Base-by-base conservation (phyloP, 1,139 yeast species). In the Arxiozyma bovina region DNA sequence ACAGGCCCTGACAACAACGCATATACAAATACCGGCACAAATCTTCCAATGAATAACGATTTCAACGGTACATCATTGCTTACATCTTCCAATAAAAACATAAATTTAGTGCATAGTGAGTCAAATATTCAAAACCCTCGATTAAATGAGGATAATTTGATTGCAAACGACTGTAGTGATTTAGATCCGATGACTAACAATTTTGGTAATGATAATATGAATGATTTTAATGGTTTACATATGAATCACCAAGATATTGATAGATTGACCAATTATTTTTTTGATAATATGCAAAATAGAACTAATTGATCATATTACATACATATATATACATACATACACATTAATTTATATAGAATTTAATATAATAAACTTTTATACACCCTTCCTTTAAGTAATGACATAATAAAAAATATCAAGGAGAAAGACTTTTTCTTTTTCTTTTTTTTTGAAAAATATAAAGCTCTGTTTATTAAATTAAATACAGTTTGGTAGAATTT, bases 401-500 rank as follows among this genome's bases (percentile, higher is more conserved):
- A 23, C 27, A 7, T 23, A 23, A 23, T 23, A 23, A 4, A 4
- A 23, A 23, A 23, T 23, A 23, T 23, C 4, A 23, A 23, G 25
- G 25, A 23, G 12, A 25, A 4, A 23, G 34, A 11, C 20, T n/a
- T n/a, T n/a, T n/a, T n/a, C n/a, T n/a, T n/a, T n/a, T n/a, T n/a
- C n/a, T n/a, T n/a, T n/a, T n/a, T n/a, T n/a, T n/a, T n/a, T n/a
- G n/a, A n/a, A n/a, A n/a, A n/a, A n/a, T n/a, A n/a, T n/a, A n/a
- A n/a, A n/a, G n/a, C n/a, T n/a, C n/a, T n/a, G n/a, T n/a, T n/a
- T 42, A 27, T 49, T 11, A 27, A 27, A 27, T 27, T 27, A 58
- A 23, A 57, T 20, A 48, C 57, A 57, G 18, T 60, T 58, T 50
- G 63, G 63, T 11, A 67, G 48, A 17, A 64, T 61, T 1, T 55